Percentiles rank a stretch among this genome's conserved stretches.
Conservation (phyloP, 2,329 filamentous ascomycete genomes). For the Nemania abortiva region DNA sequence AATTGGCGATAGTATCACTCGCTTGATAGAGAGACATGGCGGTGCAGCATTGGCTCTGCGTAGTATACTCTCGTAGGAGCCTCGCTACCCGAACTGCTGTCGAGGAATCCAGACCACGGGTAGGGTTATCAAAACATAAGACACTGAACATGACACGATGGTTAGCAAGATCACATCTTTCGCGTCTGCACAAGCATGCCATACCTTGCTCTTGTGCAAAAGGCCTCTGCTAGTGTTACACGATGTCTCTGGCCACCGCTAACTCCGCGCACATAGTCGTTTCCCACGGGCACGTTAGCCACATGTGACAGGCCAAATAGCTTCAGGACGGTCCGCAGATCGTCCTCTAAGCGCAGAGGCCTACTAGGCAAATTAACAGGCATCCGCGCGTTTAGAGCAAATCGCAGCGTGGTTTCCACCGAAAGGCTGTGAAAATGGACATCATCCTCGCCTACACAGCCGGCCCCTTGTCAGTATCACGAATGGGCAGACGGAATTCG, state of each 20-base stretch:
- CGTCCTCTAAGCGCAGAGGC: slow-evolving; percentile 4
- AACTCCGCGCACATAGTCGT: slow-evolving; percentile 70
- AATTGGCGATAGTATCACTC: slow-evolving; percentile 63
- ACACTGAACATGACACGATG: slow-evolving; percentile 32
- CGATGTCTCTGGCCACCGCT: slow-evolving; percentile 72
- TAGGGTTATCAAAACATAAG: slow-evolving; percentile 52
- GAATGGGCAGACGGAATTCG: neutral
- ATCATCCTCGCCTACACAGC: slow-evolving; percentile 5
- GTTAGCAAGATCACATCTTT: neutral
- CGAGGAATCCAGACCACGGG: slow-evolving; percentile 75
- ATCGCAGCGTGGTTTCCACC: slow-evolving; percentile 9
- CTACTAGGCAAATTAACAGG: slow-evolving; percentile 11
- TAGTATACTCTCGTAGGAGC: slow-evolving; percentile 66
- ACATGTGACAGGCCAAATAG: slow-evolving; percentile 71
- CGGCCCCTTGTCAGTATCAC: neutral
- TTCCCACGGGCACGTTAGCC: slow-evolving; percentile 69
- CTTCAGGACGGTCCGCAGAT: slow-evolving; percentile 4
- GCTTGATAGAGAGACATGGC: slow-evolving; percentile 73
- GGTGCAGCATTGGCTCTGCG: slow-evolving; percentile 65
- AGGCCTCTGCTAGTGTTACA: slow-evolving; percentile 75
- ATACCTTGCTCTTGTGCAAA: slow-evolving; percentile 57
- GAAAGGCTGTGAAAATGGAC: slow-evolving; percentile 15
- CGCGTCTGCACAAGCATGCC: neutral
- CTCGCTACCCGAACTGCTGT: slow-evolving; percentile 68
- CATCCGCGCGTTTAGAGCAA: slow-evolving; percentile 15